Conservation (phyloP, 176 grass and related monocot species). For the Juncus inflexus region DNA sequence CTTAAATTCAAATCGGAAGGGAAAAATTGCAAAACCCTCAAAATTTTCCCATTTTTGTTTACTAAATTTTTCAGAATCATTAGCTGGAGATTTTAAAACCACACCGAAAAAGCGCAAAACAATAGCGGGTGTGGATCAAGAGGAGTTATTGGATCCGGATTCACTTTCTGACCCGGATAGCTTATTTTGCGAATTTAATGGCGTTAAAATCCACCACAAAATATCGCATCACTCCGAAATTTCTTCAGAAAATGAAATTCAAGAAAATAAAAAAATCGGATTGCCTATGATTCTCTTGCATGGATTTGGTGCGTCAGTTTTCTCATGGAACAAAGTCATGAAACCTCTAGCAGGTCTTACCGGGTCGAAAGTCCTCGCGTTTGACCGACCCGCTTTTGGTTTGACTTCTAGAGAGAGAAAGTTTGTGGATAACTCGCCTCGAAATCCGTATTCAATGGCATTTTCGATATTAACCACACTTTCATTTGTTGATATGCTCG, state of each 20-base stretch:
- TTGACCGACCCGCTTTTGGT: conserved; percentile 82
- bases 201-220: conserved; percentile 78
- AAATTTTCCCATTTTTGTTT: neutral
- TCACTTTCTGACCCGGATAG: conserved; percentile 71
- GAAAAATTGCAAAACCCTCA: too few relatives aligned
- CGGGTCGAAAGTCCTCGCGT: conserved; percentile 77
- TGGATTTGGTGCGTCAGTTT: conserved; percentile 81
- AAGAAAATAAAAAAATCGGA: conserved; percentile 4
- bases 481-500: conserved; percentile 63
- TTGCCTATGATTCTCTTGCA: conserved; percentile 67
- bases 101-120: conserved; percentile 30
- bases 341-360: conserved; percentile 41
- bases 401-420: conserved; percentile 42
- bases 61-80: conserved; percentile 22
- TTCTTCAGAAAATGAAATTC: neutral
- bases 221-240: conserved; percentile 27
- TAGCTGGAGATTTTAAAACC: conserved; percentile 18
- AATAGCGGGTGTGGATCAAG: conserved; percentile 75
- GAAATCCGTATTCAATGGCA: conserved; percentile 79
- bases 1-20: neutral
- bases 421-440: conserved; percentile 34
- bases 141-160: conserved; percentile 57
- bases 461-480: conserved; percentile 69
- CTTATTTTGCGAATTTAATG: conserved; percentile 71
- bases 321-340: conserved; percentile 77